Base-by-base conservation (phyloP, 2,329 filamentous ascomycete species). In the Saccharata proteae region DNA sequence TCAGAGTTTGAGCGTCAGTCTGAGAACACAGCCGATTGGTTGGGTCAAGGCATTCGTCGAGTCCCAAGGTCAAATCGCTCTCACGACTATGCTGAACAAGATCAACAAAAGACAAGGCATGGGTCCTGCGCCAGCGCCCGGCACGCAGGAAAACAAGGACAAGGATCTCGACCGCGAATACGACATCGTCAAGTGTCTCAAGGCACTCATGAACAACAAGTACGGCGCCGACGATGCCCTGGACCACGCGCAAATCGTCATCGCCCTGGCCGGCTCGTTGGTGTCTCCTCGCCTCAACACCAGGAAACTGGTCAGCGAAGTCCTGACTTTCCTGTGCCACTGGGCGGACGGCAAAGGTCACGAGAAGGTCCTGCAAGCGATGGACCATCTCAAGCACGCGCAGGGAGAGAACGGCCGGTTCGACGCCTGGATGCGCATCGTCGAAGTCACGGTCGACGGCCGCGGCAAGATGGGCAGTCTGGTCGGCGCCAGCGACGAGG, bases 181-280 rank as follows among this genome's bases (percentile, higher is more conserved):
- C 53, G 90, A 96, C 51, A 93, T 98, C 40, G 75, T 93, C 52
- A 98, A 98, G 61, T 96, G 90, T 61, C 61, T 98, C 36, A 96
- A 96, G 64, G 85, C 86, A 18, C 61, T 96, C 36, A 93, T 96
- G 80, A 98, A 98, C 73, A 98, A 94, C 71, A 94, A 93, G 55
- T 96, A 93, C 54, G 90, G 90, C 39, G 90, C 90, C 39, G 90
- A 98, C 52, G 86, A 98, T 67, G 90, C 90, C 12, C 66, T 98
- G 35, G 67, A 74, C 38, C 86, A 96, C 51, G 81, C 90, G 50
- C 83, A 88, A 51, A 82, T 96, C 40, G 78, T 94, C 40, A 75
- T 92, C 35, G 82, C 90, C 1, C 67, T 98, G 26, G 82, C 80
- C 29, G 85, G 76, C 14, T 93, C 84, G 20, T 66, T 98, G 35